These are phyloP conservation scores for Mucor mucedo DNA, from an alignment of 371 early-diverging fungal species.

Conservation along the genomic window DNA sequence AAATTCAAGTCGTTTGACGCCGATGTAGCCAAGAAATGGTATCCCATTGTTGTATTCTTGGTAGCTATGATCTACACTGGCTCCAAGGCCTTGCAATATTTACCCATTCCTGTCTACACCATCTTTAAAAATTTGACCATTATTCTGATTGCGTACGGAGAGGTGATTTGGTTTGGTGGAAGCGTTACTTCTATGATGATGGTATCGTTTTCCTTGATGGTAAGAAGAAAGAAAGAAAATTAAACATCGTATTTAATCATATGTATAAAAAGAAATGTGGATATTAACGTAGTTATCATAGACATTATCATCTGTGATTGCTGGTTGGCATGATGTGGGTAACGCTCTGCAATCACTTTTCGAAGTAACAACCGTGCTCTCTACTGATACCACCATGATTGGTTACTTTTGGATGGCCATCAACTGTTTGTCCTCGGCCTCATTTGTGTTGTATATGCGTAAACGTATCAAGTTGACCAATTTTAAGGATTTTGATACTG, in stretches of 20 bases:
- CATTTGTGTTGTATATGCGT: slow-evolving; percentile 92
- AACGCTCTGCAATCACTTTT: slow-evolving; percentile 53
- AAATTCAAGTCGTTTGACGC: slow-evolving; percentile 67
- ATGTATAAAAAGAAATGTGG: no score
- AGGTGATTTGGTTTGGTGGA: slow-evolving; percentile 83
- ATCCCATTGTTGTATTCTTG: slow-evolving; percentile 85
- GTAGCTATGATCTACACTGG: slow-evolving; percentile 98
- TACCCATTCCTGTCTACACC: slow-evolving; percentile 96
- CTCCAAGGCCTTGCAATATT: slow-evolving; percentile 90
- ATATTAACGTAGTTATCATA: slow-evolving; percentile 13
- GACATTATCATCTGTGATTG: slow-evolving; percentile 91
- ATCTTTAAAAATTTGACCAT: slow-evolving; percentile 99
- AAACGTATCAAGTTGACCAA: slow-evolving; percentile 81
- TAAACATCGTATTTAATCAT: background rate
- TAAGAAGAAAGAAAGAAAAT: slow-evolving; percentile 20
- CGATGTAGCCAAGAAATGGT: slow-evolving; percentile 81
- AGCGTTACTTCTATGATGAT: slow-evolving; percentile 81
- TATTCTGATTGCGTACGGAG: slow-evolving; percentile 95
- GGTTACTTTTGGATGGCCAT: slow-evolving; percentile 89
- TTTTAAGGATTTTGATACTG: slow-evolving; percentile 95
- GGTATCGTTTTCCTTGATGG: slow-evolving; percentile 90
- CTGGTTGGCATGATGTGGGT: slow-evolving; percentile 79
- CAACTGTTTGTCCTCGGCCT: slow-evolving; percentile 93
- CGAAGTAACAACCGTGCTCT: slow-evolving; percentile 23
- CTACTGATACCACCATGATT: slow-evolving; percentile 39